Evolutionary conservation across 495 filamentous ascomycete genomes (phyloP), one percentile per base, ranked within the genome.

Genomic region (Sporormia fimetaria): DNA sequence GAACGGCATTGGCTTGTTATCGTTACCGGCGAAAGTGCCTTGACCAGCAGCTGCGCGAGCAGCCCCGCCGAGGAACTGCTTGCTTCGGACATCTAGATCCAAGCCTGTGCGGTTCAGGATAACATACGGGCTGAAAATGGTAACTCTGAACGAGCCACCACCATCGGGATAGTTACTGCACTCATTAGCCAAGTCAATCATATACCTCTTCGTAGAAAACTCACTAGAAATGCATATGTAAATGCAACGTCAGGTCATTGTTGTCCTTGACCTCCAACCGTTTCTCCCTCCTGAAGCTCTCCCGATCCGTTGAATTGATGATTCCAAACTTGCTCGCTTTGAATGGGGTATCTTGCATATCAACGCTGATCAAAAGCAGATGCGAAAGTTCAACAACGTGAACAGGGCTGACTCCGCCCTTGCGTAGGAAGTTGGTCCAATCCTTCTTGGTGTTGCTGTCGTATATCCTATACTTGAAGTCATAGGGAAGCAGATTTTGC

Each of bases 381-480:
- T 96, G 90, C 12, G 90, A 94, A 2, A 96, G 64, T 60, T 96
- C 88, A 27, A 96, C 86, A 6, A 95, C 87, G 63, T 98, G 90
- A 2, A 96, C 87, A 0, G 90, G 90, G 58, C 90, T 96, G 32
- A 94, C 79, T 15, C 90, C 90, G 7, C 90, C 90, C 60, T 93
- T 96, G 37, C 90, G 73, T 15, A 98, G 62, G 66, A 98, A 98
- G 56, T 98, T 98, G 0, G 87, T 88, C 90, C 92, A 98, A 59
- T 98, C 88, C 57, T 92, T 90, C 65, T 82, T 87, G 0, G 86
- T 95, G 59, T 92, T 90, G 66, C 87, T 93, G 64, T 98, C 90
- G 55, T 95, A 95, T 16, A 98, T 95, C 38, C 87, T 75, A 58
- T 96, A 96, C 59, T 96, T 96, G 79, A 98, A 98, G 63, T 96